A percentile compares a stretch with the other conserved stretches of the same genome.
Evolutionary conservation across 1,284 basidiomycete genomes (phyloP).

Genomic region (Mycena citricolor): DNA sequence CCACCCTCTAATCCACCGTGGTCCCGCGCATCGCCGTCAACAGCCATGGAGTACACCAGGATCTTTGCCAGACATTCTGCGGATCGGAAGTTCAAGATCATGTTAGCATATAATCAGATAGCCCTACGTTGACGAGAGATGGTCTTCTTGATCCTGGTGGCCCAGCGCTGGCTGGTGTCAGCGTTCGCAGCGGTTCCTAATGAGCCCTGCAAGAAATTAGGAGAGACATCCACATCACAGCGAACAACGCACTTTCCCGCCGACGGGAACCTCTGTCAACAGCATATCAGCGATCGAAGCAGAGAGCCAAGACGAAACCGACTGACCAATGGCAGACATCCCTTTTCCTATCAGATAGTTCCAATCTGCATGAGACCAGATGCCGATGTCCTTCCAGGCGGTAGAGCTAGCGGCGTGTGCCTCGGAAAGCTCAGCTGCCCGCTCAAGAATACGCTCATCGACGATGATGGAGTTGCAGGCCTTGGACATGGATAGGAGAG

Average conservation of each 20-base stretch:
- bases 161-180: conserved; percentile 60
- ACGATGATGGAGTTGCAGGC: conserved; percentile 79
- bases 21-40: conserved; percentile 69
- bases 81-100: conserved; percentile 4
- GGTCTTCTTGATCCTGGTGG: conserved; percentile 76
- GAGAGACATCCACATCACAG: not conserved
- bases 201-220: conserved; percentile 45
- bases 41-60: conserved; percentile 88
- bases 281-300: conserved; percentile 11
- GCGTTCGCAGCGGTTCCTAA: conserved; percentile 66
- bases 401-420: conserved; percentile 69
- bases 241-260: conserved; percentile 49
- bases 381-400: conserved; percentile 80
- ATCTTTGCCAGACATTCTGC: conserved; percentile 82
- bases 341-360: conserved; percentile 85
- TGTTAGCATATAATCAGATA: conserved; percentile 13
- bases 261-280: conserved; percentile 70
- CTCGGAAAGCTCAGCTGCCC: conserved; percentile 75
- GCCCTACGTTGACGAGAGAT: conserved; percentile 65
- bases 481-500: conserved; percentile 82
- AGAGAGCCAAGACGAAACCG: conserved; percentile 32
- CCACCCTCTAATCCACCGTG: conserved; percentile 27
- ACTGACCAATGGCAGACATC: conserved; percentile 85
- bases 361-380: conserved; percentile 89
- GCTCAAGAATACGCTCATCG: conserved; percentile 84